Evolutionary conservation across 345 rosid genomes (phyloP), one percentile per base, ranked within the genome.

Genomic region (Euphorbia tirucalli): DNA sequence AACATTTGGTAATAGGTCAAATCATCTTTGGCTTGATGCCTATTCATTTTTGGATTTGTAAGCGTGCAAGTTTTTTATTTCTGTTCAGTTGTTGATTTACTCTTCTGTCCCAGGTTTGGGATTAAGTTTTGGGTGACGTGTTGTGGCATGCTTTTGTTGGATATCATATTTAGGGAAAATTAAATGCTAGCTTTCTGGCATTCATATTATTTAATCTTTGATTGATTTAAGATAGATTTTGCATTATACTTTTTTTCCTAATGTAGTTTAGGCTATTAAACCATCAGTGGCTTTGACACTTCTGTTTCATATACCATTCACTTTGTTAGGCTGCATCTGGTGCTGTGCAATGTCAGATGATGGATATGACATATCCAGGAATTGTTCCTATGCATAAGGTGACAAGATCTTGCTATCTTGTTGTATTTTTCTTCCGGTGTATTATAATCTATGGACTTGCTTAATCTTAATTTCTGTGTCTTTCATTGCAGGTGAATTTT

Each of bases 371-470:
- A 35, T 89, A 86, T 79, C 97, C 99, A 5, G 98, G 99, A 73
- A 88, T 81, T 66, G 98, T 95, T 72, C 98, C 99, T 50, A 92
- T 95, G 99, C 98, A 95, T 77, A 92, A 92, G 93, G 99, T 91
- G 43, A 64, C 37, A 69, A 58, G 11, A 65, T 48, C 19, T n/a
- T 43, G 28, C 22, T 5, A 10, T n/a, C 22, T 50, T 1, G 41
- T 37, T 63, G 74, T 74, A 24, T 41, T 46, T 69, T 46, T 39
- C 31, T 22, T 10, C 21, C 49, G 16, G 28, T 18, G 35, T 19
- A 30, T 19, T 62, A 43, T 64, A 64, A 21, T 68, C 9, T 71
- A 19, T 37, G 11, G 48, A 61, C 67, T 37, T 21, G 6, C 52
- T 68, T 67, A 16, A 19, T 54, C 48, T 49, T 63, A 24, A 35